Evolutionary conservation across 148 eudicot genomes (phyloP), one percentile per base, ranked within the genome.

Genomic region (Cornus florida): DNA sequence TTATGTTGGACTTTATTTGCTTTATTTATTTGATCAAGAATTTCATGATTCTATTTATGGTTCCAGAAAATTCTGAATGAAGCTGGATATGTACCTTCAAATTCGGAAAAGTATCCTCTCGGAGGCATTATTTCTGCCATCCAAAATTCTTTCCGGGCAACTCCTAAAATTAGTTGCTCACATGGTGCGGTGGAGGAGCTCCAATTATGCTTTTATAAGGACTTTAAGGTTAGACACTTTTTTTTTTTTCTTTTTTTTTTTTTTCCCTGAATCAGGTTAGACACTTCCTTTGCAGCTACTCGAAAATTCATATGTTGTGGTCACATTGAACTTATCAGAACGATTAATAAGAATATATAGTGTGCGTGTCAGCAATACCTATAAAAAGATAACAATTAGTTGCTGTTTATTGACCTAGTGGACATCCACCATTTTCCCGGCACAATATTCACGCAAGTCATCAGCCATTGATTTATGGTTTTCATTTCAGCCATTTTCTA

Each of bases 51-150:
- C 24, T 38, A 70, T 28, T 65, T 13, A 46, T 75, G 76, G 24
- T 28, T 78, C 84, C 95, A 95, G 99, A 82, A 86, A 60, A 97
- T 92, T 75, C 85, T 95, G 78, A 79, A 73, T 82, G 90, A 91
- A 84, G 98, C 91, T 78, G 99, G 99, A 70, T 95, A 93, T 71
- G 86, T 90, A 72, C 89, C 99, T 79, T 95, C 99, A 62, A 91
- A 95, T 77, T 84, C 97, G 68, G 99, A 95, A 75, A 93, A 88
- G 73, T 93, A 95, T 87, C 99, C 98, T 79, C 73, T 89, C 28
- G 93, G 97, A 66, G 99, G 98, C 77, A 84, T 95, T 75, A 86
- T 87, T 78, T 81, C 98, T 64, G 95, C 97, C 56, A 88, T 95
- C 69, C 91, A 93, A 85, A 95, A 95, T 84, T 95, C 98, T 82